Evolutionary conservation across 2,329 filamentous ascomycete species (phyloP).

Genomic region (Nectriaceae sp.): DNA sequence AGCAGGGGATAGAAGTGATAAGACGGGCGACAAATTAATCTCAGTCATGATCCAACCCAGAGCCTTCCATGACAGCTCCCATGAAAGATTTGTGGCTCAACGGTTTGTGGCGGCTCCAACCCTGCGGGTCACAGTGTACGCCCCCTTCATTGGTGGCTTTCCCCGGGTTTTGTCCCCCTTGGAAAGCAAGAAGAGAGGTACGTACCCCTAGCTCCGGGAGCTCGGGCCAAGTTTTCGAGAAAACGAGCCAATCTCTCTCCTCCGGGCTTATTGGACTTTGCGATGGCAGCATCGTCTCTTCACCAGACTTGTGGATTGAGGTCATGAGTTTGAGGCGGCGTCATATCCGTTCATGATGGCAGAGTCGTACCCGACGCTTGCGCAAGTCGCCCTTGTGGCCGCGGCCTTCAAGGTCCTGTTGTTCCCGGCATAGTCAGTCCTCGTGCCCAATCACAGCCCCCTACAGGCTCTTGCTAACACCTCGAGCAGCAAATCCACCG

Average conservation of each 20-base stretch:
- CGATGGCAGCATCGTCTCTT: background rate
- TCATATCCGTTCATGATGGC: conserved; percentile 57
- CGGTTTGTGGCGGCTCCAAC: background rate
- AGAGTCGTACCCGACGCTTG: conserved; percentile 81
- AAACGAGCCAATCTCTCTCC: conserved; percentile 20
- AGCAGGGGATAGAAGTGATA: too few species aligned
- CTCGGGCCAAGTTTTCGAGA: conserved; percentile 12
- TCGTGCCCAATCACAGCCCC: background rate
- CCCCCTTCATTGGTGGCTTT: background rate
- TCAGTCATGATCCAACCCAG: too few species aligned
- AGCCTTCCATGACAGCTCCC: too few species aligned
- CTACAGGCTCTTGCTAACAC: conserved; percentile 3
- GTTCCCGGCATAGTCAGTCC: conserved; percentile 87
- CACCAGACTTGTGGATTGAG: conserved; percentile 7
- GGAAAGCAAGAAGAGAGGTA: background rate
- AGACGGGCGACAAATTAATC: too few species aligned
- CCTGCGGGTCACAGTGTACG: too few species aligned
- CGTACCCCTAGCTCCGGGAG: conserved; percentile 2
- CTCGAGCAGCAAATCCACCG: conserved; percentile 82
- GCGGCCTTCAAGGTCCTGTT: conserved; percentile 89
- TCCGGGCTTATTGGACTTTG: conserved; percentile 1
- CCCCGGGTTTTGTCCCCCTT: background rate
- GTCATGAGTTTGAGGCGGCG: conserved; percentile 25
- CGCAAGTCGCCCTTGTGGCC: conserved; percentile 83
- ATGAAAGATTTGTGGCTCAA: background rate